Evolutionary conservation across 139 green algal species (phyloP), one percentile per base, ranked within the genome.

Genomic region (Choricystis sp.): DNA sequence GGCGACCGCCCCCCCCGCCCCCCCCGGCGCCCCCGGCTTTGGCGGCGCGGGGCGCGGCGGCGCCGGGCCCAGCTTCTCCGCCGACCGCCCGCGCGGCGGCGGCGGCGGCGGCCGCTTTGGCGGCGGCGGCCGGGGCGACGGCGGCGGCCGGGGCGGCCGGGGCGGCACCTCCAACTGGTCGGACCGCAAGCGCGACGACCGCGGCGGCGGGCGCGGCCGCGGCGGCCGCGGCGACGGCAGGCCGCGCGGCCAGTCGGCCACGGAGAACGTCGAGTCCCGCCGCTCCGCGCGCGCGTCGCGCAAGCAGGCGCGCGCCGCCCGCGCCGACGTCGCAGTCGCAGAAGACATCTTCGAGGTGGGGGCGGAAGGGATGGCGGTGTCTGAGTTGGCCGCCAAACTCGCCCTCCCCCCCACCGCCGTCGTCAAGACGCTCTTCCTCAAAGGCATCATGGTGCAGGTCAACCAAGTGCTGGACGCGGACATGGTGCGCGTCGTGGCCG

Each of bases 291-390:
- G 80, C 27, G 69, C 77, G 64, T 66, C 56, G n/a, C 71, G 79
- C 27, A 71, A 74, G 48, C n/a, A 56, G 66, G 70, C 73, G 60
- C 75, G 80, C 4, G 69, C 80, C n/a, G 65, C 66, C 14, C 60
- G 65, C 26, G 68, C 74, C 19, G 60, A 77, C 56, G 81, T 77
- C 28, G 79, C 76, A 48, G 74, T 64, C 2, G 68, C 65, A 4
- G 26, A 95, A 73, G 92, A 98, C 66, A 96, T 98, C 56, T 88
- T 98, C 26, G 92, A 97, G 70, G 83, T 97, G 4, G 83, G 83
- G 2, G 57, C 83, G 0, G 83, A 92, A 66, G 93, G 93, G 30
- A 88, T 99, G 84, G 68, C 63, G 2, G 75, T 98, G 49, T 65
- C 73, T 9, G 87, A 92, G 26, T 79, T 99, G 49, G 86, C 88